Evolutionary conservation across 1,284 basidiomycete species (phyloP), one percentile per base, ranked within the genome.

Genomic region (Xerocomus amazonicus): DNA sequence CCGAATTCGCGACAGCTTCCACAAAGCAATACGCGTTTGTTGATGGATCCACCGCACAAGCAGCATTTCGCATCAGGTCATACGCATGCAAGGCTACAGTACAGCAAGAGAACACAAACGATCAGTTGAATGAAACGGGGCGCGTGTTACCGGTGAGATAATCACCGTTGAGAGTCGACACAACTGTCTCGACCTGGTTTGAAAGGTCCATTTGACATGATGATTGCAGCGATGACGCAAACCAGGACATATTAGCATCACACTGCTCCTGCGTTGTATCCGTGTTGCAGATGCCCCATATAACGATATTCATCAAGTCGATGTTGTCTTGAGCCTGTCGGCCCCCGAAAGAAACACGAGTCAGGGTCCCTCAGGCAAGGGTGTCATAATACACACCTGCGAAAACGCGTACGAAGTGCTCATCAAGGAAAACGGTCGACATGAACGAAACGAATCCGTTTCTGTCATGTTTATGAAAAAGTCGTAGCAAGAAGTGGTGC

Each of bases 231-330:
- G 65, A 57, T 1, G 67, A 62, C 4, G 76, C 74, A 60, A 84
- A 87, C 75, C 76, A 81, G 5, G 56, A 72, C 79, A 90, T 86
- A 58, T 82, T 87, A 19, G 67, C 51, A 13, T 67, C 60, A 59
- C 88, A 90, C 53, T 81, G 73, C 28, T 69, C 70, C 27, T 67
- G 61, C 5, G 66, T 63, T 1, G 68, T 61, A n/a, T 61, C 69
- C 8, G 85, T 86, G 60, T 87, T 87, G 65, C 87, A 90, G 0
- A 84, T 89, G 4, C 85, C 87, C 82, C 83, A 89, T 8, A 92
- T 59, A 32, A 91, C 72, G 3, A 72, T 63, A 60, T 90, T 92
- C 56, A 90, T 72, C 33, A 73, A 65, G 1, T 80, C 77, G 42
- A 83, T 67, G 65, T 91, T 83, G 2, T 66, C 63, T 59, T 89